Conservation (phyloP, 345 rosid genomes). For the Lumnitzera racemosa region DNA sequence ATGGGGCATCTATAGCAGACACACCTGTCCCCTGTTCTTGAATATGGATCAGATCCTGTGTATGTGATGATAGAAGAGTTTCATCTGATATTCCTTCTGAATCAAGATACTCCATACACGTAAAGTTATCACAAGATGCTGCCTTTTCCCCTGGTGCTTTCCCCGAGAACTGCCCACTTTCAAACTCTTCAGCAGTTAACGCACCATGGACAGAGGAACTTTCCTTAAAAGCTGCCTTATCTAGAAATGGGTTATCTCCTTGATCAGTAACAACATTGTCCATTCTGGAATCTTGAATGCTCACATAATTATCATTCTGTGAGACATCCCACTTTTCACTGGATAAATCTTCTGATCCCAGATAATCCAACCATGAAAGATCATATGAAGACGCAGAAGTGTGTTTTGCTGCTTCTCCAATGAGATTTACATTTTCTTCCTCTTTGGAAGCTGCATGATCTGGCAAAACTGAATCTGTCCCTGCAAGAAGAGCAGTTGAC, state of each 20-base stretch:
- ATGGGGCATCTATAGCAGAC: conserved; percentile 17
- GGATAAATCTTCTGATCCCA: conserved; percentile 26
- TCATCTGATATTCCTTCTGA: conserved; percentile 16
- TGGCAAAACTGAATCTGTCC: conserved; percentile 20
- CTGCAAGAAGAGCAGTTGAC: conserved; percentile 17
- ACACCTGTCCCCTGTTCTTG: conserved; percentile 1
- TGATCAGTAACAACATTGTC: conserved; percentile 6
- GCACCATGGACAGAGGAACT: background rate
- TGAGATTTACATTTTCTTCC: conserved; percentile 25
- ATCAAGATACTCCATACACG: conserved; percentile 28
- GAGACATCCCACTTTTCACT: conserved; percentile 31
- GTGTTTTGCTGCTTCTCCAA: conserved; percentile 23
- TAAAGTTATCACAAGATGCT: conserved; percentile 14
- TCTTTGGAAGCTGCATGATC: conserved; percentile 16
- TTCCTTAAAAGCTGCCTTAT: background rate
- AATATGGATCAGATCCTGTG: conserved; percentile 4
- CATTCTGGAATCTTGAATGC: conserved; percentile 15
- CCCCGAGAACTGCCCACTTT: conserved; percentile 8
- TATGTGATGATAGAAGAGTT: conserved; percentile 8
- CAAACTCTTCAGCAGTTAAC: conserved; percentile 5
- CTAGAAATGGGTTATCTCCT: conserved; percentile 7
- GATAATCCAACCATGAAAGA: conserved; percentile 44
- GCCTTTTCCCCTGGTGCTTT: conserved; percentile 9
- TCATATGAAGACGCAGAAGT: conserved; percentile 16
- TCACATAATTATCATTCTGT: conserved; percentile 24